phyloP scores from a whole-genome alignment of 2,329 filamentous ascomycete genomes.

The Aspergillus aculeatus region DNA sequence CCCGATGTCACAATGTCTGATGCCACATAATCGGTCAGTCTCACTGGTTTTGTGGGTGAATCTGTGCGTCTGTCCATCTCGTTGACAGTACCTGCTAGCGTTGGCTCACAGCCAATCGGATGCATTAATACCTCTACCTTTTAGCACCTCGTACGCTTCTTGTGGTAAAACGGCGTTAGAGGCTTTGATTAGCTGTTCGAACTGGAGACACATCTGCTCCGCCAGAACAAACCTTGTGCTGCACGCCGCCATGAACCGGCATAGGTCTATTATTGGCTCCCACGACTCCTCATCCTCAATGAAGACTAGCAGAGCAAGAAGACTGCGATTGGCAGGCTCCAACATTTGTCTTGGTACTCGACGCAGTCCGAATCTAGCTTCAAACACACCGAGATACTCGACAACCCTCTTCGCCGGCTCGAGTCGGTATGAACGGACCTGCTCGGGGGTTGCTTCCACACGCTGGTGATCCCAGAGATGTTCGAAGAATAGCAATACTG shows the following conservation, averaged over 20 bases:
- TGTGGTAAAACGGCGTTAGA: constrained; percentile 20
- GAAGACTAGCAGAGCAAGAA: constrained; percentile 21
- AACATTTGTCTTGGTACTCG: constrained; percentile 31
- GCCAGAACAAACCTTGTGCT: constrained; percentile 25
- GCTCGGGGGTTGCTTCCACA: constrained; percentile 11
- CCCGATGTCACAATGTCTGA: background rate
- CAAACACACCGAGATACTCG: constrained; percentile 27
- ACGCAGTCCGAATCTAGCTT: constrained; percentile 28
- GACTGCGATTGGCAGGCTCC: constrained; percentile 23
- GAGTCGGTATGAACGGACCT: constrained; percentile 19
- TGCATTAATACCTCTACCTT: constrained; percentile 16
- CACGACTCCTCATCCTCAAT: constrained; percentile 23
- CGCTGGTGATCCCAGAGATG: constrained; percentile 21
- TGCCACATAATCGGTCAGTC: background rate
- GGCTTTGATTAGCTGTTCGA: constrained; percentile 18
- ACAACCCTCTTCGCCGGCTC: constrained; percentile 26
- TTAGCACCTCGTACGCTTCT: constrained; percentile 24
- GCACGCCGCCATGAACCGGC: constrained; percentile 26
- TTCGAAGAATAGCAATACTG: constrained; percentile 27
- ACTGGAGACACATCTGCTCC: constrained; percentile 22
- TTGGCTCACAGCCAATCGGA: constrained; percentile 11
- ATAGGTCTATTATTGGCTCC: constrained; percentile 30
- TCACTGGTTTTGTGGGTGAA: background rate
- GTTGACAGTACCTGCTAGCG: background rate
- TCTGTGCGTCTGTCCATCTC: background rate